Conservation (phyloP, 768 basidiomycete species). For the Plicaturopsis crispa region DNA sequence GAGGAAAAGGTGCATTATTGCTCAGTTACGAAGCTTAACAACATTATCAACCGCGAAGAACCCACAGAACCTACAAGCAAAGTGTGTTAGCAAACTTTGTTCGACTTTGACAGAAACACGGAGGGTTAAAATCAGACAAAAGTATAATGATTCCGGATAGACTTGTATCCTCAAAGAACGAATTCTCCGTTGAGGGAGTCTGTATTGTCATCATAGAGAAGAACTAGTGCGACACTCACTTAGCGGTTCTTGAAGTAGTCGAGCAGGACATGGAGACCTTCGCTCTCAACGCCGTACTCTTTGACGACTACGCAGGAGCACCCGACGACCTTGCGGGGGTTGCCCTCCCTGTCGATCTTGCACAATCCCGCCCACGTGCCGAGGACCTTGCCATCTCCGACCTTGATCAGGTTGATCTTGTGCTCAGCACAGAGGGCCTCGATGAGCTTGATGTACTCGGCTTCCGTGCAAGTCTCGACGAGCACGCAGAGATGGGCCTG, state of each 20-base stretch:
- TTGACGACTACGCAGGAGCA: conserved; percentile 96
- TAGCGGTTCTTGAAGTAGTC: conserved; percentile 97
- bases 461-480: conserved; percentile 98
- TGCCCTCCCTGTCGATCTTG: conserved; percentile 99
- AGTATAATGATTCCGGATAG: conserved; percentile 87
- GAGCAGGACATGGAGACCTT: conserved; percentile 89
- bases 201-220: conserved; percentile 65
- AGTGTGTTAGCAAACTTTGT: too few relatives aligned
- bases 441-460: conserved; percentile 99
- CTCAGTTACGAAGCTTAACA: too few relatives aligned
- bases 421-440: conserved; percentile 99
- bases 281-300: conserved; percentile 92
- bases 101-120: too few relatives aligned
- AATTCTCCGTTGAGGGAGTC: conserved; percentile 89
- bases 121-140: conserved; percentile 56
- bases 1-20: too few relatives aligned
- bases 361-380: conserved; percentile 98
- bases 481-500: conserved; percentile 98
- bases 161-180: conserved; percentile 62
- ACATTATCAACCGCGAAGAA: too few relatives aligned
- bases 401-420: conserved; percentile 99
- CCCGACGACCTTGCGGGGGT: conserved; percentile 91
- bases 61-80: too few relatives aligned
- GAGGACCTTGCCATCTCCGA: conserved; percentile 95
- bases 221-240: conserved; percentile 23